These are phyloP conservation scores for Tieghemiomyces parasiticus DNA, from an alignment of 192 early-diverging fungal genomes.

Conservation along the genomic window DNA sequence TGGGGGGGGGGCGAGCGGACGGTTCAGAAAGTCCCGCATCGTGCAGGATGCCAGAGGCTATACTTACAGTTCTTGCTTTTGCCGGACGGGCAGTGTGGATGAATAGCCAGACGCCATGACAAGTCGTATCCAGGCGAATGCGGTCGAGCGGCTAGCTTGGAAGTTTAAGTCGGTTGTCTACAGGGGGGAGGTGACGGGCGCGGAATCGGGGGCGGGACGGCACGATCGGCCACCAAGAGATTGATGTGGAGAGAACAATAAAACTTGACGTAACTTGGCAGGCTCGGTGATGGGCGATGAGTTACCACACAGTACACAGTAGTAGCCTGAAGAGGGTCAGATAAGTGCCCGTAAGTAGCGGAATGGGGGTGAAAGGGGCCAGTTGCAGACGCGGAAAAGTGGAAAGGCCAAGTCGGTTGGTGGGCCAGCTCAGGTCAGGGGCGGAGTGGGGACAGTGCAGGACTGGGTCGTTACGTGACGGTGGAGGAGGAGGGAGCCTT, in stretches of 20 bases:
- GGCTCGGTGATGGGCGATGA: background rate
- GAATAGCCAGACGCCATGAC: background rate
- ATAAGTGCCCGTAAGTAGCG: too few relatives aligned
- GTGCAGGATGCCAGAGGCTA: constrained; percentile 5
- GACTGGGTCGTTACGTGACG: too few relatives aligned
- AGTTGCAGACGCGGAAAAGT: too few relatives aligned
- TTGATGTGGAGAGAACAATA: background rate
- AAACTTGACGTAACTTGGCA: background rate
- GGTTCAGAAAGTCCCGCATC: background rate
- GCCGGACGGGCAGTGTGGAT: constrained; percentile 41
- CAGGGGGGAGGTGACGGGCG: background rate
- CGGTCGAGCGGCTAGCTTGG: background rate
- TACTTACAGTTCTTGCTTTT: constrained; percentile 60
- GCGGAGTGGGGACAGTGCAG: too few relatives aligned
- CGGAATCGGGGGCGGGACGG: too few relatives aligned
- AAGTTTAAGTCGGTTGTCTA: background rate
- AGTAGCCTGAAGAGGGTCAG: too few relatives aligned
- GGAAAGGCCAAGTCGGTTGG: too few relatives aligned
- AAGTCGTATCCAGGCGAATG: too few relatives aligned
- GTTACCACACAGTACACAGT: too few relatives aligned
- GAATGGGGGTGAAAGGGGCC: too few relatives aligned
- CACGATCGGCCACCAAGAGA: background rate
- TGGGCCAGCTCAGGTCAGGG: too few relatives aligned
- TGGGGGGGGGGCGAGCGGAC: background rate
- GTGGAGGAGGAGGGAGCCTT: too few relatives aligned